Conservation (phyloP, 352 stramenopile genomes). For the Phytophthora melonis region DNA sequence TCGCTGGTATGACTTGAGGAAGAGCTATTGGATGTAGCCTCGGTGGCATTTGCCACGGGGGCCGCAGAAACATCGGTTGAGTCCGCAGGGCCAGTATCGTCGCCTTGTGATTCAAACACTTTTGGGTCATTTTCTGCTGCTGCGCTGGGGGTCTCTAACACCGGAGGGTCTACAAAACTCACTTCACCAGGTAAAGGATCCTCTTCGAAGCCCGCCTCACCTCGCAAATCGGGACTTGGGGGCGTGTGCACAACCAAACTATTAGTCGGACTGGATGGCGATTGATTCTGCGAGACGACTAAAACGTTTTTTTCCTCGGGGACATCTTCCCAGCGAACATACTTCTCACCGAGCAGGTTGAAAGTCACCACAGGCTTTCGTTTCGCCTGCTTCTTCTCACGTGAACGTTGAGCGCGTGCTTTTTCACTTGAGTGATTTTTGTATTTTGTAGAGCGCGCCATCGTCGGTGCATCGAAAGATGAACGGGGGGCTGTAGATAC, state of each 20-base stretch:
- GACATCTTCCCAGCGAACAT: constrained; percentile 55
- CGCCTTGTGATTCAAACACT: not conserved
- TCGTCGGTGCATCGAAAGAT: constrained; percentile 26
- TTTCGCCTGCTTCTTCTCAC: constrained; percentile 32
- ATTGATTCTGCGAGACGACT: constrained; percentile 12
- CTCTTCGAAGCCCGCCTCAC: not conserved
- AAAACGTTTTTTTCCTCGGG: constrained; percentile 2
- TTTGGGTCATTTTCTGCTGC: not conserved
- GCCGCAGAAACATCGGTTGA: not conserved
- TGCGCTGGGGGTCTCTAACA: not conserved
- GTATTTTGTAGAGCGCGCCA: constrained; percentile 13
- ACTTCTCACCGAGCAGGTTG: constrained; percentile 76
- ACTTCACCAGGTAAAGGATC: not conserved
- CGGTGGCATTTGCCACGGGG: not conserved
- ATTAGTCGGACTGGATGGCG: constrained; percentile 14
- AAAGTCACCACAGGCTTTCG: constrained; percentile 64
- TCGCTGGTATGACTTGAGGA: not conserved
- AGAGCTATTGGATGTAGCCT: not conserved
- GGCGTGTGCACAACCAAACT: constrained; percentile 30
- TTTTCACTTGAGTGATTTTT: constrained; percentile 19
- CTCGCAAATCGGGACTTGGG: constrained; percentile 20
- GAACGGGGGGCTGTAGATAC: constrained; percentile 7
- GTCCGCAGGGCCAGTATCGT: not conserved
- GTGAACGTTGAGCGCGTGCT: constrained; percentile 30
- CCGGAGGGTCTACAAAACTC: not conserved